These are phyloP conservation scores for Leccinum disarticulatum DNA, from an alignment of 768 basidiomycete genomes.

Conservation along the genomic window DNA sequence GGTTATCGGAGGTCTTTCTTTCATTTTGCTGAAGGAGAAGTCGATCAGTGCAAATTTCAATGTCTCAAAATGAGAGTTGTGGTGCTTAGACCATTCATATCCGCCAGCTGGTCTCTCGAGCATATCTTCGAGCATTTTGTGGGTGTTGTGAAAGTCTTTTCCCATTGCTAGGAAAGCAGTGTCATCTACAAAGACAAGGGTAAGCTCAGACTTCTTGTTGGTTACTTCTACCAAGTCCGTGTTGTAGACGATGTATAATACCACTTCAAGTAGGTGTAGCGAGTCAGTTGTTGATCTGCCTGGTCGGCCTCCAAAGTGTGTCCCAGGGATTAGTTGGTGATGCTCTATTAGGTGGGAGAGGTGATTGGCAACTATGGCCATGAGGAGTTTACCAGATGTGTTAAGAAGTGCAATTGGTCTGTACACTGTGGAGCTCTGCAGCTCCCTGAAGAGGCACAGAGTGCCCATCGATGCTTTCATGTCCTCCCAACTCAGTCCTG, in stretches of 20 bases:
- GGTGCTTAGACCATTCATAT: conserved; percentile 13
- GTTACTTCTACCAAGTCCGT: conserved; percentile 16
- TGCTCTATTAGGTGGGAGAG: background rate
- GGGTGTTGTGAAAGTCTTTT: conserved; percentile 22
- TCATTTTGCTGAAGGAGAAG: background rate
- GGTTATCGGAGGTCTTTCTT: background rate
- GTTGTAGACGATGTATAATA: conserved; percentile 36
- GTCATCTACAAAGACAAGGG: conserved; percentile 35
- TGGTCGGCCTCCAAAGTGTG: background rate
- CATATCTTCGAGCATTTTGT: conserved; percentile 23
- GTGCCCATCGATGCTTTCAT: too few relatives aligned
- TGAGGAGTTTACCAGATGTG: background rate
- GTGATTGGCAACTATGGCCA: background rate
- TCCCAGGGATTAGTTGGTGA: background rate
- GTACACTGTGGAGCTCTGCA: background rate
- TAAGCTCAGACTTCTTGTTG: conserved; percentile 2
- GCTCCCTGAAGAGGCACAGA: too few relatives aligned
- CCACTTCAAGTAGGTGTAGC: conserved; percentile 3
- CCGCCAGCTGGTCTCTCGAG: conserved; percentile 20
- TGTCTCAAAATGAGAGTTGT: conserved; percentile 10
- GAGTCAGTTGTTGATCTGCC: background rate
- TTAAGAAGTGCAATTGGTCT: background rate
- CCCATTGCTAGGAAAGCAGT: conserved; percentile 26
- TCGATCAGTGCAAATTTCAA: conserved; percentile 23
- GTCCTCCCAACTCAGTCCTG: too few relatives aligned